Percentiles rank a stretch among this genome's conserved stretches.
phyloP scores from a whole-genome alignment of 2,329 filamentous ascomycete species.

The Drechslera avenae region DNA sequence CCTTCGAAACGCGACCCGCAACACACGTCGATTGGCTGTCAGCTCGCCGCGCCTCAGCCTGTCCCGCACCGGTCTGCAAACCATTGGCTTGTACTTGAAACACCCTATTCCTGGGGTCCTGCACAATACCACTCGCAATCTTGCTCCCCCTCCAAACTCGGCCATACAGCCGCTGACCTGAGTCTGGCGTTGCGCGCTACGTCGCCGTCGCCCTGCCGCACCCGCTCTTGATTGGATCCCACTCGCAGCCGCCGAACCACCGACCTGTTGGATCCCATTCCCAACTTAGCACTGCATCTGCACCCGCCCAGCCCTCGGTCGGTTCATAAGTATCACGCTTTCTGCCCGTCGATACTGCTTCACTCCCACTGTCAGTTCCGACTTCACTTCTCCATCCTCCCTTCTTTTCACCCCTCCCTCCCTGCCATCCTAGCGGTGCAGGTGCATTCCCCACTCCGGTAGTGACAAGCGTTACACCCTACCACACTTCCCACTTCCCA shows the following conservation, averaged over 20 bases:
- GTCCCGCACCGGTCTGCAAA: constrained; percentile 26
- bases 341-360: constrained; percentile 31
- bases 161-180: constrained; percentile 41
- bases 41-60: constrained; percentile 34
- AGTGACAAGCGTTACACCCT: constrained; percentile 31
- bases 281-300: constrained; percentile 22
- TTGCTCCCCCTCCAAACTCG: constrained; percentile 31
- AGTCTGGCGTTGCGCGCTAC: constrained; percentile 40
- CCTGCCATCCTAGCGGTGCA: constrained; percentile 40
- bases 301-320: constrained; percentile 21
- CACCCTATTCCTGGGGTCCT: constrained; percentile 42
- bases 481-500: constrained; percentile 25
- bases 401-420: constrained; percentile 24
- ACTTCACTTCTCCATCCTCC: constrained; percentile 33
- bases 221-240: constrained; percentile 37
- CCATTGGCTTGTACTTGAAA: constrained; percentile 45
- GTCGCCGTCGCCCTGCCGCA: constrained; percentile 23
- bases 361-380: constrained; percentile 39
- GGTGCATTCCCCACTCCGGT: constrained; percentile 32
- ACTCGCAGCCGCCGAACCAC: constrained; percentile 32
- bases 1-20: constrained; percentile 40
- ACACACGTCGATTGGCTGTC: constrained; percentile 40
- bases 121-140: constrained; percentile 34
- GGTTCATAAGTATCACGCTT: constrained; percentile 41
- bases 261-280: constrained; percentile 28